A percentile compares a stretch with the other conserved stretches of the same genome.
Evolutionary conservation across 257 asterid species (phyloP).

Genomic region (Misopates orontium): DNA sequence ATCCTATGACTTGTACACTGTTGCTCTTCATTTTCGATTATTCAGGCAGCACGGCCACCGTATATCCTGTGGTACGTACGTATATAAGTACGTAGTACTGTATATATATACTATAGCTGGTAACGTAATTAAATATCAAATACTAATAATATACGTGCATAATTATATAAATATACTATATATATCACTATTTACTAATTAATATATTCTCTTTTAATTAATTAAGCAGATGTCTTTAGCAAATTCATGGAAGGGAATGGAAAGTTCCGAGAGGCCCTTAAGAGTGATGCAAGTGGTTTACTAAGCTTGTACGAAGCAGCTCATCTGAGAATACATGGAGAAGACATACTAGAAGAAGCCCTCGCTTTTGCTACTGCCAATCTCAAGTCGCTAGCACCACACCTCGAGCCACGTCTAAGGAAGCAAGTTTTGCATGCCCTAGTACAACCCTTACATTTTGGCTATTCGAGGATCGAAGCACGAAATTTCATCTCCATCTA

Average conservation of each 20-base stretch:
- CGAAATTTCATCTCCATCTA: constrained; percentile 22
- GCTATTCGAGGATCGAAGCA: constrained; percentile 25
- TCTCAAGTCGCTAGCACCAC: constrained; percentile 13
- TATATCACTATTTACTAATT: too few species aligned
- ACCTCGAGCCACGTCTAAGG: constrained; percentile 14
- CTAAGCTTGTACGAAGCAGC: constrained; percentile 16
- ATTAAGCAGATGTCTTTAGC: constrained; percentile 20
- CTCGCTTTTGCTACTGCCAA: constrained; percentile 17
- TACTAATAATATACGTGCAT: too few species aligned
- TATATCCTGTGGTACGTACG: too few species aligned
- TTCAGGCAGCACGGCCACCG: too few species aligned
- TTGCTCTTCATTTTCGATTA: too few species aligned
- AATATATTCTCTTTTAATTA: too few species aligned
- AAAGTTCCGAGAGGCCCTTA: constrained; percentile 4
- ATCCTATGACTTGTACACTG: too few species aligned
- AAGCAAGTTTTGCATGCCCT: constrained; percentile 31
- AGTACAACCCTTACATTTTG: constrained; percentile 23
- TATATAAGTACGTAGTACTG: too few species aligned
- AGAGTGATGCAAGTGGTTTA: constrained; percentile 12
- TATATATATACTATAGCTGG: too few species aligned
- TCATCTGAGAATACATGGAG: constrained; percentile 21
- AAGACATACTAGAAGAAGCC: constrained; percentile 28
- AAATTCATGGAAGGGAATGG: constrained; percentile 19
- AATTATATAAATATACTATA: too few species aligned
- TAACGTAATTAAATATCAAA: too few species aligned